A percentile compares a stretch with the other conserved stretches of the same genome.
These are phyloP conservation scores for Diaporthe helianthi DNA, from an alignment of 2,329 filamentous ascomycete species.

Conservation along the genomic window DNA sequence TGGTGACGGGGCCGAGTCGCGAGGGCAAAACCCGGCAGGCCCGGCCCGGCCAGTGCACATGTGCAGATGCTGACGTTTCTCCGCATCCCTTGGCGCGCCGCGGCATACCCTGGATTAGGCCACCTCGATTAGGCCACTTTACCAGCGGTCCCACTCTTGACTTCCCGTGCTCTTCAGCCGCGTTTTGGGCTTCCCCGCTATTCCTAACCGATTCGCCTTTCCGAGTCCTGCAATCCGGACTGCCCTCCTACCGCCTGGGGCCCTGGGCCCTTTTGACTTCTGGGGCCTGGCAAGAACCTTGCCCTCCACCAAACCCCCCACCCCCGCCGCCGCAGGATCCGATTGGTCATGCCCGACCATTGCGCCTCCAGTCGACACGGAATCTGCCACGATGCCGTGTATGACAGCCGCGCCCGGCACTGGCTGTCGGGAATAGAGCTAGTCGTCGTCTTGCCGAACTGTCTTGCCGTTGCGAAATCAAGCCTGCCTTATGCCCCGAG, in stretches of 20 bases:
- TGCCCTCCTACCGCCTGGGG: conserved; percentile 18
- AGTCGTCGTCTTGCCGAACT: conserved; percentile 27
- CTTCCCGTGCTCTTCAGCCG: conserved; percentile 24
- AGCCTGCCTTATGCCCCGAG: conserved; percentile 11
- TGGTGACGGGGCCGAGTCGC: conserved; percentile 4
- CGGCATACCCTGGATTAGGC: neutral
- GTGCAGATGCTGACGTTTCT: conserved; percentile 3
- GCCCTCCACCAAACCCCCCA: neutral
- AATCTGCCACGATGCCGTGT: conserved; percentile 20
- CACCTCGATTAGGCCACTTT: neutral
- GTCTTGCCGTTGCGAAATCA: conserved; percentile 24
- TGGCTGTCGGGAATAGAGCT: conserved; percentile 20
- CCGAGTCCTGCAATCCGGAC: conserved; percentile 26
- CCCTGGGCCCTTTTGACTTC: neutral
- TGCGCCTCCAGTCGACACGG: neutral
- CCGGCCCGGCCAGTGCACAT: too few relatives aligned
- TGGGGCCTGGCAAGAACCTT: conserved; percentile 2
- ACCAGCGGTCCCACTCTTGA: neutral
- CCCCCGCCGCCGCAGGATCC: conserved; percentile 18
- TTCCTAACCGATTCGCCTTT: conserved; percentile 11
- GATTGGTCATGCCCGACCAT: conserved; percentile 8
- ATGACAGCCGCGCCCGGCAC: conserved; percentile 26
- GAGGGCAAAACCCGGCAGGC: too few relatives aligned
- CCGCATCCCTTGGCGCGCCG: neutral
- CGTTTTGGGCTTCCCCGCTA: conserved; percentile 6